Evolutionary conservation across 2,329 filamentous ascomycete species (phyloP).

Genomic region (Cordyceps tenuipes): DNA sequence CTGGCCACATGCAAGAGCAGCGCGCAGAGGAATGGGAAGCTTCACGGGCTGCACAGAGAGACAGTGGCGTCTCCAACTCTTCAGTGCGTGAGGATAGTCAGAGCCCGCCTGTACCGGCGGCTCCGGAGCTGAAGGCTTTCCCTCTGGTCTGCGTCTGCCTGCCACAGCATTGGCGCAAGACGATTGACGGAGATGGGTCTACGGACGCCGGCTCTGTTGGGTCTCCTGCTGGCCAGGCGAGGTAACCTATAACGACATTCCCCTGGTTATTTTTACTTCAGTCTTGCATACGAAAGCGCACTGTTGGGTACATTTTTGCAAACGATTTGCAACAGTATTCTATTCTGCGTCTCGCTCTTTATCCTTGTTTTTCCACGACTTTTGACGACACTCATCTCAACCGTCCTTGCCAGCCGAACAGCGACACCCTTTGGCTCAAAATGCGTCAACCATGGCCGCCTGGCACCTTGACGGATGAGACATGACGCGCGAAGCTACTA

Average conservation of each 20-base stretch:
- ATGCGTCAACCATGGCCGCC: not conserved
- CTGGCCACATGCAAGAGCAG: slow-evolving; percentile 75
- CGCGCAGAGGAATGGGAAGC: slow-evolving; percentile 83
- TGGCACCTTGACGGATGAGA: not conserved
- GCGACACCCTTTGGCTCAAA: not conserved
- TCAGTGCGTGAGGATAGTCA: slow-evolving; percentile 55
- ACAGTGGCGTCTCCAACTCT: slow-evolving; percentile 86
- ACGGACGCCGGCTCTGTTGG: slow-evolving; percentile 50
- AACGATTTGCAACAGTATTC: not conserved
- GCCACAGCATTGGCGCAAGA: slow-evolving; percentile 93
- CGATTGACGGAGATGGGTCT: slow-evolving; percentile 80
- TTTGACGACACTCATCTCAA: not conserved
- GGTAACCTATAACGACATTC: not conserved
- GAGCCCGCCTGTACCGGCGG: slow-evolving; percentile 50
- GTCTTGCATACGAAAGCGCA: slow-evolving; percentile 8
- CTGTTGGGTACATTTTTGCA: slow-evolving; percentile 2
- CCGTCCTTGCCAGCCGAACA: not conserved
- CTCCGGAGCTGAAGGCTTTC: slow-evolving; percentile 93
- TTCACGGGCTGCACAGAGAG: slow-evolving; percentile 67
- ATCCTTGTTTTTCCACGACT: not conserved
- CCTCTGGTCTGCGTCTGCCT: slow-evolving; percentile 93
- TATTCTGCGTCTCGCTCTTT: not conserved
- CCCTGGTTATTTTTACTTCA: not conserved
- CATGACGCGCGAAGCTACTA: slow-evolving; percentile 5
- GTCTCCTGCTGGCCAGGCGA: slow-evolving; percentile 1